Evolutionary conservation across 345 rosid genomes (phyloP).

Genomic region (Eucalyptus cloeziana): DNA sequence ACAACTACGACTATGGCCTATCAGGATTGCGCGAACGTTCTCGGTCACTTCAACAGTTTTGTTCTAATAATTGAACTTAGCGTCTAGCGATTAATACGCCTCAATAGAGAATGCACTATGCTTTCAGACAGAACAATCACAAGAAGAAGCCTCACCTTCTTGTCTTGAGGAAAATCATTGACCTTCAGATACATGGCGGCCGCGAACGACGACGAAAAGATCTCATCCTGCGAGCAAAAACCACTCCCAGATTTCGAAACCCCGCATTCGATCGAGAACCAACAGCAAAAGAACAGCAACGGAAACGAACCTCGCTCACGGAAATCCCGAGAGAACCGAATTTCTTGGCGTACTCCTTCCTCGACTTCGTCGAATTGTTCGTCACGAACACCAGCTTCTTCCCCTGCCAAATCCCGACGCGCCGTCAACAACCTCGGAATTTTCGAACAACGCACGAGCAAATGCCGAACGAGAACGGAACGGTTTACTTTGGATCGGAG

Average conservation of each 20-base stretch:
- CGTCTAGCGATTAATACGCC: not conserved
- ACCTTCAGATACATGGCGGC: conserved; percentile 87
- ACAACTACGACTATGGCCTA: not conserved
- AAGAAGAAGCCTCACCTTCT: conserved; percentile 44
- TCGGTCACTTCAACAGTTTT: not conserved
- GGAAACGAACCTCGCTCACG: conserved; percentile 45
- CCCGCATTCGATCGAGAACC: not conserved
- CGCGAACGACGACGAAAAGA: conserved; percentile 83
- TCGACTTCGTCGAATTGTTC: conserved; percentile 70
- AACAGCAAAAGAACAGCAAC: not conserved
- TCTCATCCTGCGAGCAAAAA: conserved; percentile 53
- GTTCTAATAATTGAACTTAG: not conserved
- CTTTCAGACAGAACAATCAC: too few relatives aligned
- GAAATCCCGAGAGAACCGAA: conserved; percentile 65
- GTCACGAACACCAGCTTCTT: conserved; percentile 83
- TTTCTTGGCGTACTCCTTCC: conserved; percentile 60
- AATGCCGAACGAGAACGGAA: not conserved
- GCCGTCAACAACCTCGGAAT: not conserved
- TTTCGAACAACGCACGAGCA: not conserved
- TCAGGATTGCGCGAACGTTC: not conserved
- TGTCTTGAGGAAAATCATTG: conserved; percentile 56
- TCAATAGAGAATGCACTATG: not conserved
- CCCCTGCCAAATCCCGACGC: conserved; percentile 24
- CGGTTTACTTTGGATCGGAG: conserved; percentile 55
- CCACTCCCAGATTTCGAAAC: not conserved